Evolutionary conservation across 1,139 yeast species (phyloP), one percentile per base, ranked within the genome.

Genomic region (Geotrichum fermentans): DNA sequence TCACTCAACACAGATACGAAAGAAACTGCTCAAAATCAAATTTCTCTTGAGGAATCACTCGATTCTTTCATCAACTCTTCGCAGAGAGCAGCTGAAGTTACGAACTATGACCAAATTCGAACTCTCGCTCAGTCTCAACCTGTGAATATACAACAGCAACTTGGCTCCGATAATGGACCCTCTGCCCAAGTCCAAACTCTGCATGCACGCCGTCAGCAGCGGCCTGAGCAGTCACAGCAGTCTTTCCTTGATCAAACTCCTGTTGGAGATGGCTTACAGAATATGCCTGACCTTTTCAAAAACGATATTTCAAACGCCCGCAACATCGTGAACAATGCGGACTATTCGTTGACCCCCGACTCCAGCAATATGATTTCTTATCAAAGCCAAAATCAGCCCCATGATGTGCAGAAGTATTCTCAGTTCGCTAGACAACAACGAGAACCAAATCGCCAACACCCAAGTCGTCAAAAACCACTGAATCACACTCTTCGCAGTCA

Each of bases 401-500:
- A 44, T 32, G 55, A 50, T 39, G 50, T 33, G 39, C 53, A 43
- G 24, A 55, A 44, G 18, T 54, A 44, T 10, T 49, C 34, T 10
- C 56, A 49, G 40, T 56, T n/a, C n/a, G n/a, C n/a, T n/a, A n/a
- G 51, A 28, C 49, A 52, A 32, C 58, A 52, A 39, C 55, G 55
- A 34, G 57, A 55, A 47, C 47, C 52, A 44, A 53, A 46, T 20
- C 49, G 52, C 48, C 55, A 52, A 41, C 43, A 40, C 40, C 45
- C 48, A 50, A 49, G 50, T 44, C 55, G 49, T 46, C 52, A 52
- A 32, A 50, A 50, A 42, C 48, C 38, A 17, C 53, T 50, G 11
- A 51, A 37, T 26, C 33, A 48, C n/a, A 49, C 44, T 16, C 22
- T 7, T 11, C 13, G 24, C 14, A 16, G 26, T 36, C 50, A 43